Evolutionary conservation across 2,329 filamentous ascomycete genomes (phyloP).

Genomic region (Colletotrichum orbiculare): DNA sequence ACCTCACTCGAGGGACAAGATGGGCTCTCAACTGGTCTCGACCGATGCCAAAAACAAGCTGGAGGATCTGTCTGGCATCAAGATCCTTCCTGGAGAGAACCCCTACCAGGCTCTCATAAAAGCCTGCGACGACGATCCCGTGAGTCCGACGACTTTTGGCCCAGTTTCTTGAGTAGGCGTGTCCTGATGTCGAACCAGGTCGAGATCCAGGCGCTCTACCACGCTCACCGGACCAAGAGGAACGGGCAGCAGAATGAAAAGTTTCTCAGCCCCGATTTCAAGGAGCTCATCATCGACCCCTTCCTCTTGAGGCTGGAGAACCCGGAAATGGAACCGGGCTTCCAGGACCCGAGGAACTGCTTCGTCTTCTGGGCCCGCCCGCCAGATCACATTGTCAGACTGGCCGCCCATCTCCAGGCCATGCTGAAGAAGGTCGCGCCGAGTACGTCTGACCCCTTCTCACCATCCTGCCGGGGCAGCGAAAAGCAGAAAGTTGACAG

Average conservation of each 20-base stretch:
- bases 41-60: conserved; percentile 61
- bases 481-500: conserved; percentile 23
- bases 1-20: conserved; percentile 34
- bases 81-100: conserved; percentile 68
- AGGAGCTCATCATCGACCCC: conserved; percentile 79
- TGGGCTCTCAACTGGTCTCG: conserved; percentile 51
- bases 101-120: conserved; percentile 81
- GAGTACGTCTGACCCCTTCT: conserved; percentile 62
- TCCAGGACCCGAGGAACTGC: conserved; percentile 81
- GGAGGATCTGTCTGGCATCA: conserved; percentile 65
- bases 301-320: conserved; percentile 78
- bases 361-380: conserved; percentile 91
- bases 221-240: conserved; percentile 77
- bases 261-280: conserved; percentile 75
- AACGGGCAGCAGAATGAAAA: conserved; percentile 81
- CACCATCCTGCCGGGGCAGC: background rate
- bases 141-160: conserved; percentile 48
- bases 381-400: conserved; percentile 73
- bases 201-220: conserved; percentile 78
- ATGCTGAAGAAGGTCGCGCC: conserved; percentile 73
- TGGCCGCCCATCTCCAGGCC: conserved; percentile 77
- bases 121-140: conserved; percentile 73
- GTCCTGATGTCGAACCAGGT: conserved; percentile 54
- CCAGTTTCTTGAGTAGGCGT: background rate
- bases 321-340: conserved; percentile 72